Evolutionary conservation across 192 early-diverging fungal species (phyloP), one percentile per base, ranked within the genome.

Genomic region (Coemansia javaensis): DNA sequence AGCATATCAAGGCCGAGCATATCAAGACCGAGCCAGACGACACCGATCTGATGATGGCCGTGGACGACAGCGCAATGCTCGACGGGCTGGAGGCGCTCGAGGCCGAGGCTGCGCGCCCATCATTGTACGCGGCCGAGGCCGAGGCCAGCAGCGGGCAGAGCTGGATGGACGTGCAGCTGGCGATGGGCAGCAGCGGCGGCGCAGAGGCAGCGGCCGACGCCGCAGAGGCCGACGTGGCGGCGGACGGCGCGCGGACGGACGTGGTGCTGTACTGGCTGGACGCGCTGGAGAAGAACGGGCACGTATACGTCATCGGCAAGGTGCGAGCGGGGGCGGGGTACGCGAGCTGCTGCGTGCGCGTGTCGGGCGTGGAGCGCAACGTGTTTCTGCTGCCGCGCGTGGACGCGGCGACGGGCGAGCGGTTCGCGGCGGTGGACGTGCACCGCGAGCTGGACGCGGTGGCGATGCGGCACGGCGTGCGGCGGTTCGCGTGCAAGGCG

Each of bases 281-380:
- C 61, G 91, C 90, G 13, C 79, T 79, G 39, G 93, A 99, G 55
- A 80, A 80, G 40, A 67, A 81, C 44, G 94, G 93, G 0, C 50
- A 64, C 13, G 77, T 99, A 0, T 98, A 96, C 46, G 40, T 99
- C 0, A 88, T 98, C 78, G 97, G 91, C 49, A 99, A 98, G 73
- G 84, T 4, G 23, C 14, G 14, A 24, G 17, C 40, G 14, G 31
- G 41, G 17, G 34, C 15, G 10, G 17, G 17, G 7, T 66, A 53
- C 47, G 66, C 88, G 16, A 93, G 89, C 61, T 94, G 93, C 55
- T 92, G 89, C 59, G 63, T 92, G 2, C 71, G 68, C 2, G 88
- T 98, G 5, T 61, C 88, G 5, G 82, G 85, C 39, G 77, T 98
- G 30, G 71, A 85, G 46, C 83, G 94, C 55, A 97, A 91, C 50